phyloP scores from a whole-genome alignment of 164 flowering plant species.

The Warburgia ugandensis region DNA sequence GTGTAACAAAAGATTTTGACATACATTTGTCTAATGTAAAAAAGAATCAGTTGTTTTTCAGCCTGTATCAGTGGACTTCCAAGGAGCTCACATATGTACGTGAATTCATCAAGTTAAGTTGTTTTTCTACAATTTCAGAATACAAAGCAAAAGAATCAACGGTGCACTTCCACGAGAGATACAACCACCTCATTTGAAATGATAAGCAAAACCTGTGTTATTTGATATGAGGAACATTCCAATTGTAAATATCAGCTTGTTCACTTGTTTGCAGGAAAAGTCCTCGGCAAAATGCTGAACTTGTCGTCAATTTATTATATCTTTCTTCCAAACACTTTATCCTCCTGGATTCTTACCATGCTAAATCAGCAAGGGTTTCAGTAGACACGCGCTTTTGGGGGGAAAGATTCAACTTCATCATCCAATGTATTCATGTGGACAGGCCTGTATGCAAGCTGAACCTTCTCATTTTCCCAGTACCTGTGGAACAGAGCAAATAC shows the following conservation, averaged over 20 bases:
- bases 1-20: neutral
- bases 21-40: neutral
- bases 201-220: neutral
- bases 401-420: slow-evolving; percentile 86
- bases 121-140: neutral
- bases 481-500: slow-evolving; percentile 26
- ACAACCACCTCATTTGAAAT: neutral
- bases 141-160: neutral
- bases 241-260: slow-evolving; percentile 9
- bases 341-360: neutral
- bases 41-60: neutral
- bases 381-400: slow-evolving; percentile 93
- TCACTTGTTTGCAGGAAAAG: slow-evolving; percentile 1
- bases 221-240: neutral
- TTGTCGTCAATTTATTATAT: slow-evolving; percentile 8
- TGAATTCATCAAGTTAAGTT: neutral
- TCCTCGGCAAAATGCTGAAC: too few relatives aligned
- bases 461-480: slow-evolving; percentile 87
- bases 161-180: slow-evolving; percentile 1
- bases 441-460: slow-evolving; percentile 75
- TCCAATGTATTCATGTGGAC: slow-evolving; percentile 94
- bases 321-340: neutral
- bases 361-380: slow-evolving; percentile 16
- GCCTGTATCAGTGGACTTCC: neutral
- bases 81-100: neutral